phyloP scores from a whole-genome alignment of 805 yeast species.

The Metschnikowia reukaufii region DNA sequence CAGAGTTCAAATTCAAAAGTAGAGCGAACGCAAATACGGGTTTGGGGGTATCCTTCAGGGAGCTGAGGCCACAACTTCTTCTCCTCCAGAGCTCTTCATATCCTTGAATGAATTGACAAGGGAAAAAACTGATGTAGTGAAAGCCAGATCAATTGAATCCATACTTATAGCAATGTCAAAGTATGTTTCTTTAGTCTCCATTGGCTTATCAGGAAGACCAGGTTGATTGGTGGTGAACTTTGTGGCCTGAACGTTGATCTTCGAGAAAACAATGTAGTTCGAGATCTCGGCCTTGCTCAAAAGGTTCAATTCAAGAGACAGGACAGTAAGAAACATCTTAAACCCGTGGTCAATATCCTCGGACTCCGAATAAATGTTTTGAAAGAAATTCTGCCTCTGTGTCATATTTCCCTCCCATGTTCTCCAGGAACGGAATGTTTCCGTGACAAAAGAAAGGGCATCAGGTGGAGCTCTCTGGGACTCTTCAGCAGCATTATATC shows the following conservation, averaged over 20 bases:
- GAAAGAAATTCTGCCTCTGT: conserved; percentile 55
- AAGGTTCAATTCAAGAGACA: conserved; percentile 3
- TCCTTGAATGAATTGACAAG: conserved; percentile 1
- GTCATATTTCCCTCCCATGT: conserved; percentile 82
- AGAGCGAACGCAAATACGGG: background rate
- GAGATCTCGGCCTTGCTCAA: background rate
- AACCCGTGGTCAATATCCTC: background rate
- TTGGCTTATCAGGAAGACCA: background rate
- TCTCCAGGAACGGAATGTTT: conserved; percentile 76
- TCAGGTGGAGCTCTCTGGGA: conserved; percentile 48
- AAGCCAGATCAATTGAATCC: conserved; percentile 9
- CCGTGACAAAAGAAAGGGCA: conserved; percentile 56
- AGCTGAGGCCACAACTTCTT: background rate
- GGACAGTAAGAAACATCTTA: conserved; percentile 1
- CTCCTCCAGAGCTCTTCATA: background rate
- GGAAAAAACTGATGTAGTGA: conserved; percentile 5
- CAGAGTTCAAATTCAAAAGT: conserved; percentile 10
- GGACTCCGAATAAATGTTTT: conserved; percentile 14
- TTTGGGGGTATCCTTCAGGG: background rate
- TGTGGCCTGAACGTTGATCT: conserved; percentile 3
- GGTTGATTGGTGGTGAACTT: background rate
- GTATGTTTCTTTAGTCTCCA: background rate
- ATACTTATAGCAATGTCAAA: conserved; percentile 9
- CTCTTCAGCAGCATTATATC: conserved; percentile 13
- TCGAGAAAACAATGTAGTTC: conserved; percentile 2